A percentile compares a stretch with the other conserved stretches of the same genome.
Conservation (phyloP, 257 asterid genomes). For the Anisodus tanguticus region DNA sequence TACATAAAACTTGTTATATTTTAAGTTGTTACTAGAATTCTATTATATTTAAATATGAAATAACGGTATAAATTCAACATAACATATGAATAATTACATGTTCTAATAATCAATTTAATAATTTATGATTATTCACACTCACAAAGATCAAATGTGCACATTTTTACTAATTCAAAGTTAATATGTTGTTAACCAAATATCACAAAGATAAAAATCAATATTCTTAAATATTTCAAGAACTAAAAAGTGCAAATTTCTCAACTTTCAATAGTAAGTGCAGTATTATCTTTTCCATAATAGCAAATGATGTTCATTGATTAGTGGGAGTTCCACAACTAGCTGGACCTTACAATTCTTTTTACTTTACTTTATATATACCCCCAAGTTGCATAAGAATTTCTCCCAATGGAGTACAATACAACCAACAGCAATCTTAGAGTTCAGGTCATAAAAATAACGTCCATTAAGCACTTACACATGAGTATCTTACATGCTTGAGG, state of each 20-base stretch:
- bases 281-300: neutral
- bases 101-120: neutral
- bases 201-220: neutral
- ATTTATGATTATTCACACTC: neutral
- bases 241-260: neutral
- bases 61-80: neutral
- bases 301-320: neutral
- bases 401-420: too few relatives aligned
- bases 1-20: neutral
- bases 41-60: neutral
- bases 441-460: neutral
- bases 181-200: neutral
- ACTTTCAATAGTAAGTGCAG: neutral
- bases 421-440: neutral
- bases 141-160: neutral
- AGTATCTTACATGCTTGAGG: neutral
- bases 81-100: neutral
- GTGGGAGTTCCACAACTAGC: neutral
- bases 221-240: neutral
- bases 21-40: neutral
- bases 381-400: too few relatives aligned
- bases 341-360: neutral
- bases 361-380: too few relatives aligned
- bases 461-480: neutral
- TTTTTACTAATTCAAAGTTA: neutral